Conservation (phyloP, 164 flowering plant species). For the Nelumbo lutea region DNA sequence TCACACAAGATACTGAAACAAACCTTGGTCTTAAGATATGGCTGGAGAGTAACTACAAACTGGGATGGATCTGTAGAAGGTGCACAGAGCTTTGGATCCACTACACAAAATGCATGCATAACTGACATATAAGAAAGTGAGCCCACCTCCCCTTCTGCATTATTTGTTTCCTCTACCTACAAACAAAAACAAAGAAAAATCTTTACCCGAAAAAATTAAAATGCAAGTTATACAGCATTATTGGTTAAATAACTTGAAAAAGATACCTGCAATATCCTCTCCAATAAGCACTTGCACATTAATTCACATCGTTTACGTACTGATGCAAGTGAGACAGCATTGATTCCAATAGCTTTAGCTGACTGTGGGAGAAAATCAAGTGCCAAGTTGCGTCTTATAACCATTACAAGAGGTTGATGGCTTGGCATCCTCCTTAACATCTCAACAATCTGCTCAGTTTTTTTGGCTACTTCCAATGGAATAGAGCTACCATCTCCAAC, state of each 20-base stretch:
- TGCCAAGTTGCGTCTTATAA: slow-evolving; percentile 74
- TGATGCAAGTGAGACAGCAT: slow-evolving; percentile 64
- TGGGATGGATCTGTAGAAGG: slow-evolving; percentile 93
- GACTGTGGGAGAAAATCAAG: slow-evolving; percentile 96
- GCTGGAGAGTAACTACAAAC: slow-evolving; percentile 91
- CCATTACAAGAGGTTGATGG: slow-evolving; percentile 74
- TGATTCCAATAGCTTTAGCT: slow-evolving; percentile 85
- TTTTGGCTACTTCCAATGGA: slow-evolving; percentile 80
- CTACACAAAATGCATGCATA: slow-evolving; percentile 90
- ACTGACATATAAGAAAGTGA: slow-evolving; percentile 81
- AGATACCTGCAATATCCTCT: slow-evolving; percentile 86
- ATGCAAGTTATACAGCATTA: slow-evolving; percentile 1
- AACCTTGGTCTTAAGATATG: slow-evolving; percentile 95
- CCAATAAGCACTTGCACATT: slow-evolving; percentile 95
- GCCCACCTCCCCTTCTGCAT: slow-evolving; percentile 57
- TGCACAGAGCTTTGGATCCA: slow-evolving; percentile 88
- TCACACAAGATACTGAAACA: slow-evolving; percentile 1
- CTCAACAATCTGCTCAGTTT: slow-evolving; percentile 94
- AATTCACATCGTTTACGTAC: slow-evolving; percentile 91
- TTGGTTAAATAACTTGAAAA: neutral
- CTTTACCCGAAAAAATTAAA: neutral
- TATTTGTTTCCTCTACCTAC: slow-evolving; percentile 73
- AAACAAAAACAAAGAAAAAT: slow-evolving; percentile 12
- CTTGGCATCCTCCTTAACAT: slow-evolving; percentile 70
- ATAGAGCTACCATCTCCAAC: slow-evolving; percentile 82